Percentiles rank a stretch among this genome's conserved stretches.
phyloP scores from a whole-genome alignment of 805 yeast species.

The Ogataea naganishii region DNA sequence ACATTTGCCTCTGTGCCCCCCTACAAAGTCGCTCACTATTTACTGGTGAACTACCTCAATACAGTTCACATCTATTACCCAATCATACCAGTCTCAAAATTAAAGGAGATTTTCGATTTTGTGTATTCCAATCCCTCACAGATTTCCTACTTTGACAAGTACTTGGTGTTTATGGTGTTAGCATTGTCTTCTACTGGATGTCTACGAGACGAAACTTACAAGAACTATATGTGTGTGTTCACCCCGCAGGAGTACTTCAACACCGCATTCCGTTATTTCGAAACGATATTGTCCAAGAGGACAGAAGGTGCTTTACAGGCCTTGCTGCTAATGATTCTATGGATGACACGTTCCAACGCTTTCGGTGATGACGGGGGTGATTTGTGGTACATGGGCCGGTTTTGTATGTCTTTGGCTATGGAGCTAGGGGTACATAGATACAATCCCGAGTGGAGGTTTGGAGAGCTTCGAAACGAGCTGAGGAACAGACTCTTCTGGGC shows the following conservation, averaged over 20 bases:
- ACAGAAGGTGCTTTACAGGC: slow-evolving; percentile 16
- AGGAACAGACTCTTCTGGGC: slow-evolving; percentile 19
- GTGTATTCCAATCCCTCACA: slow-evolving; percentile 8
- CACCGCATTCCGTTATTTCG: slow-evolving; percentile 16
- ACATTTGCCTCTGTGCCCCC: slow-evolving; percentile 16
- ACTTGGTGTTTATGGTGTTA: slow-evolving; percentile 12
- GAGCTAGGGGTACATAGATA: slow-evolving; percentile 18
- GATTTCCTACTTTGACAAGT: slow-evolving; percentile 14
- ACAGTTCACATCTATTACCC: slow-evolving; percentile 13
- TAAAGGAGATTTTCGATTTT: slow-evolving; percentile 5
- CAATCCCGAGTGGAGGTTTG: slow-evolving; percentile 19
- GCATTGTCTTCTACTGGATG: slow-evolving; percentile 11
- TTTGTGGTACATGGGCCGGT: slow-evolving; percentile 17
- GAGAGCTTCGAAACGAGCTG: slow-evolving; percentile 12
- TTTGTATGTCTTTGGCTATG: slow-evolving; percentile 19
- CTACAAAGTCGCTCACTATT: slow-evolving; percentile 6
- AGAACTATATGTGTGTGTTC: slow-evolving; percentile 6
- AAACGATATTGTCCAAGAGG: slow-evolving; percentile 11
- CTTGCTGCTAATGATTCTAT: slow-evolving; percentile 11
- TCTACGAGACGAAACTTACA: slow-evolving; percentile 4
- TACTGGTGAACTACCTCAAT: slow-evolving; percentile 12
- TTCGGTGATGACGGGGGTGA: slow-evolving; percentile 17
- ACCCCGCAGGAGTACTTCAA: slow-evolving; percentile 14
- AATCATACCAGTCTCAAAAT: slow-evolving; percentile 7
- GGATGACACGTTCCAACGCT: slow-evolving; percentile 14